Base-by-base conservation (phyloP, 345 rosid genomes). In the Durio zibethinus region DNA sequence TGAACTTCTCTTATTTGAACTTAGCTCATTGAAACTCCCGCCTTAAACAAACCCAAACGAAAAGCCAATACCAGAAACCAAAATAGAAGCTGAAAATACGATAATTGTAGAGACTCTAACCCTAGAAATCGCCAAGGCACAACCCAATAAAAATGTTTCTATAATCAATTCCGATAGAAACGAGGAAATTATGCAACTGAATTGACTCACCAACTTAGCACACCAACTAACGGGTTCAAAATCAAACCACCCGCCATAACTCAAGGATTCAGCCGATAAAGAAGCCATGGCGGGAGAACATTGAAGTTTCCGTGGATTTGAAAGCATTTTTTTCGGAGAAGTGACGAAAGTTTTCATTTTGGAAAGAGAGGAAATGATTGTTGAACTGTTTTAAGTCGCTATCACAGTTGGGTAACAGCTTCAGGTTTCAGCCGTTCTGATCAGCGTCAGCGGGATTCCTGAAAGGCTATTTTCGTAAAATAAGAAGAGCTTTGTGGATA, bases 211-310 rank as follows among this genome's bases (percentile, higher is more conserved):
- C 3, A 83, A 79, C 76, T 54, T 31, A 50, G 33, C 54, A 40
- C 81, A 52, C 72, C 79, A 87, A 27, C 80, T 83, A 56, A 33
- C 79, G 68, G 77, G 81, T 38, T 70, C 78, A 60, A 77, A 23
- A 56, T 87, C 89, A 40, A 86, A 89, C 95, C 95, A 91, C 3
- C 95, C 95, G 40, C 89, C 88, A 50, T 72, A 91, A 82, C 40
- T 65, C 56, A 68, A 50, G 5, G 81, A 53, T 11, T 63, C 68
- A 9, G 75, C 42, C 1, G 79, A 40, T n/a, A 77, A 31, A 36
- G 73, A 72, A 61, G 87, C 80, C 63, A 35, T 72, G 48, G 78
- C 33, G 18, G 72, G 23, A 54, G 80, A 62, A 74, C 47, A 38
- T 15, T 66, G 6, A 79, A 47, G 54, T 31, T 15, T 52, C 66